phyloP scores from a whole-genome alignment of 2,329 filamentous ascomycete genomes.

The Coniochaeta sp. region DNA sequence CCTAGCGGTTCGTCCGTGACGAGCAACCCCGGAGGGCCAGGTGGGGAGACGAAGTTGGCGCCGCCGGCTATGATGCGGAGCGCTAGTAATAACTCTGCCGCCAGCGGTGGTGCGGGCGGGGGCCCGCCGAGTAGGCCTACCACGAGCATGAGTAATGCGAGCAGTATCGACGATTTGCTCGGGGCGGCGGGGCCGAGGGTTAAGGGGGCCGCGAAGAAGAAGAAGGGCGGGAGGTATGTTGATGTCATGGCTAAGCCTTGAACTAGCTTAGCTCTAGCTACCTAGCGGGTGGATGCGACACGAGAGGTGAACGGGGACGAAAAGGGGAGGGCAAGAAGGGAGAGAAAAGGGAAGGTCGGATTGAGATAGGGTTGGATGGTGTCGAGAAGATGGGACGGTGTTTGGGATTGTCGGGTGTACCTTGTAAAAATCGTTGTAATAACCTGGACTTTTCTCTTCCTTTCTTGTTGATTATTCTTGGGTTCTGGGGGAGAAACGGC shows the following conservation, averaged over 20 bases:
- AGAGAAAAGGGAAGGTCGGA: no score
- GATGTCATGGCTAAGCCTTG: slow-evolving; percentile 81
- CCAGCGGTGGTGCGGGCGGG: slow-evolving; percentile 21
- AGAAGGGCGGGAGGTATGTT: slow-evolving; percentile 83
- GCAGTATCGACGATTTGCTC: slow-evolving; percentile 87
- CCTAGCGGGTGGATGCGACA: no score
- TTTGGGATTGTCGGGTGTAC: neutral
- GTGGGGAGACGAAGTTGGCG: slow-evolving; percentile 5
- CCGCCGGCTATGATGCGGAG: slow-evolving; percentile 36
- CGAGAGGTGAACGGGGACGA: no score
- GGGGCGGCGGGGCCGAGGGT: slow-evolving; percentile 67
- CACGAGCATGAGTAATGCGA: slow-evolving; percentile 85
- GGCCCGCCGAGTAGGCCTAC: slow-evolving; percentile 62
- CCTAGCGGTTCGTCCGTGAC: neutral
- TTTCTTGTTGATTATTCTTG: neutral
- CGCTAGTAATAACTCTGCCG: slow-evolving; percentile 37
- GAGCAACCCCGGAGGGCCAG: neutral
- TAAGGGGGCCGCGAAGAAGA: slow-evolving; percentile 57
- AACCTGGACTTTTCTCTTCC: neutral
- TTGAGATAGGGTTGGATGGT: no score
- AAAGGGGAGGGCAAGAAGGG: no score
- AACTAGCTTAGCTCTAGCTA: no score
- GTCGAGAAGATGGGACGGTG: no score
- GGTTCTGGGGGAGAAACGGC: neutral
- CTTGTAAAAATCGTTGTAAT: neutral